Percentiles rank a stretch among this genome's conserved stretches.
phyloP scores from a whole-genome alignment of 163 green algal species.

The Chloromonas sp. region DNA sequence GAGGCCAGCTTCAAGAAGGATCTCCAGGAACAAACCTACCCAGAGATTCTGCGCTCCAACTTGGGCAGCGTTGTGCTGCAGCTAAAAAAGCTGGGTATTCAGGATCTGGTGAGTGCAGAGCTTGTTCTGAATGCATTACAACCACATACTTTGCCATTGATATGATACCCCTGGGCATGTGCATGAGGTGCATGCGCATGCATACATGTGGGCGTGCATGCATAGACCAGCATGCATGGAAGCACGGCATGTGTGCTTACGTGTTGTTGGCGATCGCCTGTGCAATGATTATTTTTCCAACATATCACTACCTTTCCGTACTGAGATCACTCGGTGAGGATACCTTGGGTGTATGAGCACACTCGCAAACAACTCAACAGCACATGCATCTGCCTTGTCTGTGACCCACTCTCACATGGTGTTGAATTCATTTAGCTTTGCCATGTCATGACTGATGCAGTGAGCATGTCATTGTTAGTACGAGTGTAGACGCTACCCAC shows the following conservation, averaged over 20 bases:
- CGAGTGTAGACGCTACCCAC: too few relatives aligned
- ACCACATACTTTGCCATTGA: too few relatives aligned
- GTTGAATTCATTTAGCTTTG: too few relatives aligned
- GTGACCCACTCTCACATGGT: too few relatives aligned
- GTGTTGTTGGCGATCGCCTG: background rate
- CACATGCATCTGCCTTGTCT: too few relatives aligned
- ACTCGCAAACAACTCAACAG: too few relatives aligned
- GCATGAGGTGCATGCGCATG: background rate
- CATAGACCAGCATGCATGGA: too few relatives aligned
- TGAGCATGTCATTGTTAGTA: too few relatives aligned
- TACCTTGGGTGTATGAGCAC: conserved; percentile 7
- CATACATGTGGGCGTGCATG: background rate
- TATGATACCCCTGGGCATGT: background rate
- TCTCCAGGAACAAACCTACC: conserved; percentile 99
- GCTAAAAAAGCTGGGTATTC: conserved; percentile 98
- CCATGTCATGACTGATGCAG: too few relatives aligned
- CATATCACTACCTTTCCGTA: conserved; percentile 15
- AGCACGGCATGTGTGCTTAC: too few relatives aligned
- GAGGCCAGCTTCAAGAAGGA: conserved; percentile 91
- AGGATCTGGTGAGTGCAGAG: conserved; percentile 82
- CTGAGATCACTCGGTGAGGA: conserved; percentile 4
- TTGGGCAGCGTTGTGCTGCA: conserved; percentile 94
- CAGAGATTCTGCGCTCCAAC: conserved; percentile 98
- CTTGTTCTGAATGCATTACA: background rate
- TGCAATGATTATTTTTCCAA: conserved; percentile 8